These are phyloP conservation scores for Geum urbanum DNA, from an alignment of 306 rosid genomes.

Conservation along the genomic window DNA sequence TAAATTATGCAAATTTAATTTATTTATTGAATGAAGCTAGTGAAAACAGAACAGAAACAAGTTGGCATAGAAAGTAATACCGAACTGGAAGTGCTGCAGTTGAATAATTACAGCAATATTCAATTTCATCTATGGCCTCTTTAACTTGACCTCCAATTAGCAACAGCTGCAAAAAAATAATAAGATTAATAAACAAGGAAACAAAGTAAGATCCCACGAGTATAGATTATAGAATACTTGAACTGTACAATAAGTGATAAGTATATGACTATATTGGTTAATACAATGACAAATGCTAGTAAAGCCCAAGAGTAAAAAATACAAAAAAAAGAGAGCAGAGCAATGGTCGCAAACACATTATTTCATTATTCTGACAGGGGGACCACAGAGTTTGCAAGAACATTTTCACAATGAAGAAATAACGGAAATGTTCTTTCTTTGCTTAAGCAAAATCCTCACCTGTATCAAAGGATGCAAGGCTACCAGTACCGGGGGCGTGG, in stretches of 20 bases:
- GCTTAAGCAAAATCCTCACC: slow-evolving; percentile 34
- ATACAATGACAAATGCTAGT: not conserved
- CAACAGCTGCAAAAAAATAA: slow-evolving; percentile 40
- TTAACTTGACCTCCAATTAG: slow-evolving; percentile 68
- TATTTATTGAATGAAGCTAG: not conserved
- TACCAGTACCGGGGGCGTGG: slow-evolving; percentile 38
- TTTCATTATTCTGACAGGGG: not conserved
- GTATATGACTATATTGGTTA: not conserved
- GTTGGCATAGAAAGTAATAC: slow-evolving; percentile 35
- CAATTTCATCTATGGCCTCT: slow-evolving; percentile 49
- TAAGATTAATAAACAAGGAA: not conserved
- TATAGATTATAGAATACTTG: not conserved
- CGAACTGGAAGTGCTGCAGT: slow-evolving; percentile 44
- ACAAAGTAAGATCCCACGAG: slow-evolving; percentile 23
- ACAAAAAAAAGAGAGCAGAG: not conserved
- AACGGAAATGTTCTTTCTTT: slow-evolving; percentile 2
- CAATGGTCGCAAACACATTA: slow-evolving; percentile 1
- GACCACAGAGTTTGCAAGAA: not conserved
- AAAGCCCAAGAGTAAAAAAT: too few species aligned
- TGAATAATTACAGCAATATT: slow-evolving; percentile 44
- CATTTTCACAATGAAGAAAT: not conserved
- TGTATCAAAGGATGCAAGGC: slow-evolving; percentile 77
- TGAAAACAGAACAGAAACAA: not conserved
- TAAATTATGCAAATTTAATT: too few species aligned
- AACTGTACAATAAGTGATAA: not conserved